Evolutionary conservation across 2,329 filamentous ascomycete species (phyloP).

Genomic region (Fusarium drepaniforme): DNA sequence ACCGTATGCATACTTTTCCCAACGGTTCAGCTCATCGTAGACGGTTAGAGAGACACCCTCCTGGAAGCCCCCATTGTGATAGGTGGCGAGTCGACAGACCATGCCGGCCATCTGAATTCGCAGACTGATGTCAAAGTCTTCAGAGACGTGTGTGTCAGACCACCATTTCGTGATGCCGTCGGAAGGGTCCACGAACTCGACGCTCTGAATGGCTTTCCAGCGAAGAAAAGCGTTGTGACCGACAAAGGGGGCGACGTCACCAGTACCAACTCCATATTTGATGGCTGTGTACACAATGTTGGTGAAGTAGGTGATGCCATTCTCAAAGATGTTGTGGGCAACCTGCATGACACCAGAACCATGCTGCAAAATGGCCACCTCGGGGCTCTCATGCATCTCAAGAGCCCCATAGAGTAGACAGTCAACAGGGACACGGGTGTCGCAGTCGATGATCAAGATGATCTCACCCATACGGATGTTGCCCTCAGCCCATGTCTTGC

Average conservation of each 20-base stretch:
- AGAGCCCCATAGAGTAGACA: conserved; percentile 77
- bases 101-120: conserved; percentile 78
- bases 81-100: conserved; percentile 76
- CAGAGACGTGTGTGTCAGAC: conserved; percentile 81
- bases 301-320: conserved; percentile 81
- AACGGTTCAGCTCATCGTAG: conserved; percentile 78
- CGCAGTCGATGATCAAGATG: conserved; percentile 74
- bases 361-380: conserved; percentile 80
- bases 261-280: conserved; percentile 76
- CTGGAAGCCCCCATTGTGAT: conserved; percentile 77
- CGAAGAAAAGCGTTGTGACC: conserved; percentile 83
- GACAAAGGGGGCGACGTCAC: conserved; percentile 81
- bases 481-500: conserved; percentile 67
- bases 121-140: conserved; percentile 82
- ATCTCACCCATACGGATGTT: conserved; percentile 70
- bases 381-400: conserved; percentile 77
- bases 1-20: conserved; percentile 81
- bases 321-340: conserved; percentile 78
- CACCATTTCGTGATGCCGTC: conserved; percentile 75
- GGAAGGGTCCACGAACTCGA: conserved; percentile 34
- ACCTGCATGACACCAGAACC: conserved; percentile 84
- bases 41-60: conserved; percentile 80
- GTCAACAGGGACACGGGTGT: conserved; percentile 72
- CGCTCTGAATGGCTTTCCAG: conserved; percentile 61
- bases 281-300: conserved; percentile 83